Percentiles rank a stretch among this genome's conserved stretches.
Evolutionary conservation across 345 rosid genomes (phyloP).

Genomic region (Citrus hindsii): DNA sequence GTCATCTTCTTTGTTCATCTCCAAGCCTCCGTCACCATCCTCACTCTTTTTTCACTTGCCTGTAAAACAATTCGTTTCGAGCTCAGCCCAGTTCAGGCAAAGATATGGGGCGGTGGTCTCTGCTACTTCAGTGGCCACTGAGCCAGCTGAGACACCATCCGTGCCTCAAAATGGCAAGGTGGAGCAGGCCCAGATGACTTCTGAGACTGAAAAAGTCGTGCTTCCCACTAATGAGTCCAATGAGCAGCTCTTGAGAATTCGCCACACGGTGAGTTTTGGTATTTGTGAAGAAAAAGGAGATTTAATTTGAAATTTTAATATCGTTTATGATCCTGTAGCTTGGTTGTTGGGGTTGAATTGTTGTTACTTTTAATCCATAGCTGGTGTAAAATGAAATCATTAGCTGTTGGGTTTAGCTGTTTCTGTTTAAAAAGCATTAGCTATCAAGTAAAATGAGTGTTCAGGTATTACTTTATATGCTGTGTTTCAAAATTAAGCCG

Average conservation of each 20-base stretch:
- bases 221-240: conserved; percentile 89
- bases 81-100: conserved; percentile 29
- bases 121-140: conserved; percentile 44
- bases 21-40: conserved; percentile 32
- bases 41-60: conserved; percentile 33
- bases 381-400: not conserved
- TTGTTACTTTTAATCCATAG: not conserved
- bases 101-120: conserved; percentile 13
- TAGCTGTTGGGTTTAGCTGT: too few relatives aligned
- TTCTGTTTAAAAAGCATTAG: too few relatives aligned
- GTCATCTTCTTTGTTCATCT: conserved; percentile 31
- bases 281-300: not conserved
- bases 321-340: not conserved
- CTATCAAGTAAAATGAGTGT: too few relatives aligned
- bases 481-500: not conserved
- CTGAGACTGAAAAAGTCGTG: conserved; percentile 30
- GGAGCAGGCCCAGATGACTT: conserved; percentile 26
- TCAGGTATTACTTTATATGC: not conserved
- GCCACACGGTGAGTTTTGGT: conserved; percentile 66
- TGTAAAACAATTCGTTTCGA: conserved; percentile 35
- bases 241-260: conserved; percentile 62
- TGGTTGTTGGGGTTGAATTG: not conserved
- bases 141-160: conserved; percentile 39
- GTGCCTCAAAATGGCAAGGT: conserved; percentile 11
- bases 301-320: not conserved